Percentiles rank a stretch among this genome's conserved stretches.
Evolutionary conservation across 441 rosid genomes (phyloP).

Genomic region (Croton laevigatus): DNA sequence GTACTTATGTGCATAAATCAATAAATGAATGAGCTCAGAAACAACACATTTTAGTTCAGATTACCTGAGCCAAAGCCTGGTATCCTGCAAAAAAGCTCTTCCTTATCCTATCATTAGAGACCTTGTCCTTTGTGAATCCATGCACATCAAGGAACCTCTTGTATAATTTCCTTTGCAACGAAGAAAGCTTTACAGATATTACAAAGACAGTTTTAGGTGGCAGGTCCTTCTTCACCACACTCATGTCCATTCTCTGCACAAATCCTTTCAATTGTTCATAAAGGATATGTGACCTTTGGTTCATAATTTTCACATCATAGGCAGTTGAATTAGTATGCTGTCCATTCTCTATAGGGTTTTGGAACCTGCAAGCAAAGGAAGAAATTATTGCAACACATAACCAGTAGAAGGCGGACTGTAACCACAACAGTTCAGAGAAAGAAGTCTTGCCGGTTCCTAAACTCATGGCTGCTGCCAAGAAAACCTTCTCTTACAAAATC

Average conservation of each 20-base stretch:
- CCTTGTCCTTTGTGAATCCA: constrained; percentile 68
- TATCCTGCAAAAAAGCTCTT: constrained; percentile 98
- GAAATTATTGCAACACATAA: constrained; percentile 20
- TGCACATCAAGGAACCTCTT: constrained; percentile 91
- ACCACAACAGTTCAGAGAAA: constrained; percentile 21
- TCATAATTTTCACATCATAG: constrained; percentile 97
- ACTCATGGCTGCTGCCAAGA: constrained; percentile 98
- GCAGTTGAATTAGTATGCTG: constrained; percentile 97
- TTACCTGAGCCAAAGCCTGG: constrained; percentile 99
- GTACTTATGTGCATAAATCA: not conserved
- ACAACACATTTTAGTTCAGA: constrained; percentile 15
- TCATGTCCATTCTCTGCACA: constrained; percentile 99
- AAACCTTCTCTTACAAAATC: constrained; percentile 99
- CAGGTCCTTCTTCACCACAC: constrained; percentile 92
- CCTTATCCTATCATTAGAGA: constrained; percentile 63
- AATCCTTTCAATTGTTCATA: constrained; percentile 97
- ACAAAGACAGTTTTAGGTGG: constrained; percentile 99
- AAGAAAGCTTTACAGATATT: constrained; percentile 91
- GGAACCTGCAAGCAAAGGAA: constrained; percentile 63
- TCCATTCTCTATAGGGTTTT: constrained; percentile 97
- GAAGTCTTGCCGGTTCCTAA: constrained; percentile 87
- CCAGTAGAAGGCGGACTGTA: constrained; percentile 19
- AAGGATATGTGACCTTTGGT: constrained; percentile 97
- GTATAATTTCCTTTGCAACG: constrained; percentile 87
- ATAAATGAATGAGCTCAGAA: constrained; percentile 10